phyloP scores from a whole-genome alignment of 2,329 filamentous ascomycete genomes.

The Orbilia blumenaviensis region DNA sequence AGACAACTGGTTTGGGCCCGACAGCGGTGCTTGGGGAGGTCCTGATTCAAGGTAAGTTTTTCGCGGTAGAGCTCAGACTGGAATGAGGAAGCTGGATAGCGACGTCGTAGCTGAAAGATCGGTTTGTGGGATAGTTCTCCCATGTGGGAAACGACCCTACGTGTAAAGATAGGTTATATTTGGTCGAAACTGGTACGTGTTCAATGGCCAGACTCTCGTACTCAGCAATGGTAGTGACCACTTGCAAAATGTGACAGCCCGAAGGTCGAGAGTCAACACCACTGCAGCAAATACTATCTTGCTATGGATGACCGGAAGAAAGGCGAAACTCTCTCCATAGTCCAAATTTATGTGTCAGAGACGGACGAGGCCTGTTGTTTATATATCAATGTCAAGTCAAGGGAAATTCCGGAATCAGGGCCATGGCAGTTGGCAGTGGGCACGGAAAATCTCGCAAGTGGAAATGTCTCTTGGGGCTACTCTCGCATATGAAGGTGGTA shows the following conservation, averaged over 20 bases:
- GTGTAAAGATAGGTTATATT: background rate
- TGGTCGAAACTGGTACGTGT: background rate
- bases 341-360: background rate
- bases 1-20: background rate
- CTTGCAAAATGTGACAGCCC: background rate
- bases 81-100: slow-evolving; percentile 49
- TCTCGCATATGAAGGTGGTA: background rate
- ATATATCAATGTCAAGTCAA: slow-evolving; percentile 40
- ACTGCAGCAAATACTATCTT: background rate
- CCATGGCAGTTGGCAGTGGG: slow-evolving; percentile 20
- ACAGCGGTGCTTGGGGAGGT: too few relatives aligned
- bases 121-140: background rate
- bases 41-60: background rate
- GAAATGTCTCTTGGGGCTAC: slow-evolving; percentile 5
- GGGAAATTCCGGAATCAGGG: slow-evolving; percentile 19
- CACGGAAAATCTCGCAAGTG: slow-evolving; percentile 30
- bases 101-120: slow-evolving; percentile 21
- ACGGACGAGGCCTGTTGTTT: slow-evolving; percentile 51
- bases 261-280: background rate
- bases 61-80: slow-evolving; percentile 8
- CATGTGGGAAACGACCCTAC: background rate
- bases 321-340: slow-evolving; percentile 16
- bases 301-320: slow-evolving; percentile 10
- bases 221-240: background rate
- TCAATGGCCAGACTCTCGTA: background rate